phyloP scores from a whole-genome alignment of 1,284 basidiomycete species.

The Amylostereum chailletii region DNA sequence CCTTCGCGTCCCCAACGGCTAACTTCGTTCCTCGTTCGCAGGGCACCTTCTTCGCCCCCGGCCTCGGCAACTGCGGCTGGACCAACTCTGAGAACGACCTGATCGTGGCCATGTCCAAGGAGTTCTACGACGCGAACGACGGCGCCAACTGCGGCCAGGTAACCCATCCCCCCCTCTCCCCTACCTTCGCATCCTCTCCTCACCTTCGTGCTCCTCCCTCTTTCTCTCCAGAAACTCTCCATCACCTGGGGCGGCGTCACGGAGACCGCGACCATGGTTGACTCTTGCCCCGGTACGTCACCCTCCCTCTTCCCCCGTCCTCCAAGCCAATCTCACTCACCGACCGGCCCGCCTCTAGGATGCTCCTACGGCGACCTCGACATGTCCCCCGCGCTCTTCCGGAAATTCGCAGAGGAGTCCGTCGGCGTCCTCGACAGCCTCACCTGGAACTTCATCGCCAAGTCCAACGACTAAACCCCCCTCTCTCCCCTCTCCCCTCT shows the following conservation, averaged over 20 bases:
- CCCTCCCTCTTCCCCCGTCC: conserved; percentile 24
- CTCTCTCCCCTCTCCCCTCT: no score
- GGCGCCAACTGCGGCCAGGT: conserved; percentile 32
- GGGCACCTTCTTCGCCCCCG: conserved; percentile 34
- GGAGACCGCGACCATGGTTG: conserved; percentile 22
- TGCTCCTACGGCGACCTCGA: conserved; percentile 26
- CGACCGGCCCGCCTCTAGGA: background rate
- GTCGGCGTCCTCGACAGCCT: conserved; percentile 34
- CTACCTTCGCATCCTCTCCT: background rate
- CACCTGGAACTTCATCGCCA: conserved; percentile 39
- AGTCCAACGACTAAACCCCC: background rate
- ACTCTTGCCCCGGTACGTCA: conserved; percentile 27
- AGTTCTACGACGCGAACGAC: conserved; percentile 19
- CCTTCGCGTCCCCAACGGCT: background rate
- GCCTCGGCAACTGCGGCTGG: conserved; percentile 33
- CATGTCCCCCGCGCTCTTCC: conserved; percentile 43
- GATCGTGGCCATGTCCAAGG: conserved; percentile 30
- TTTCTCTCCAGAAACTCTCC: conserved; percentile 18
- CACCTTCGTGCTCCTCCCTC: background rate
- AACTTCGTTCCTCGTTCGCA: conserved; percentile 10
- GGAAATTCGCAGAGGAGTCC: conserved; percentile 23
- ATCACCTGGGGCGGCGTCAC: conserved; percentile 24
- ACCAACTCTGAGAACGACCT: conserved; percentile 24
- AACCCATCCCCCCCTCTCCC: background rate
- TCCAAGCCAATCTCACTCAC: background rate